A percentile compares a stretch with the other conserved stretches of the same genome.
These are phyloP conservation scores for Candida koratica DNA, from an alignment of 805 yeast genomes.

Conservation along the genomic window DNA sequence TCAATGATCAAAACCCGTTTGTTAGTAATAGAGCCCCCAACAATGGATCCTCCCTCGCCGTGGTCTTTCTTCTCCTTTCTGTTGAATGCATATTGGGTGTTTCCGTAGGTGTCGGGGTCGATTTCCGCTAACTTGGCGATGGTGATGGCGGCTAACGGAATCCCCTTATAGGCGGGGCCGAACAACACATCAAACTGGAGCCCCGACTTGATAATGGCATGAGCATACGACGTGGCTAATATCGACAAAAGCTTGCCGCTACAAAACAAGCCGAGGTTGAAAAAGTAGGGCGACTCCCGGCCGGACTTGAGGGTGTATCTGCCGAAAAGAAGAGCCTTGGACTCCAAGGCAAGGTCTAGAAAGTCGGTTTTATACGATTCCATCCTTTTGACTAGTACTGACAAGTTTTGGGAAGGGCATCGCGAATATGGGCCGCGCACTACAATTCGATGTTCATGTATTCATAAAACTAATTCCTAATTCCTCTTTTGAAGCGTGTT, in stretches of 20 bases:
- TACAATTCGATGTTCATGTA: no score
- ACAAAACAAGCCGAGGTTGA: conserved; percentile 87
- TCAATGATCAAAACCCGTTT: conserved; percentile 83
- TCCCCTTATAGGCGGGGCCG: conserved; percentile 98
- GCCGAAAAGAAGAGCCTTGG: conserved; percentile 84
- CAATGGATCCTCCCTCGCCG: conserved; percentile 96
- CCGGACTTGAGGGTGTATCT: conserved; percentile 88
- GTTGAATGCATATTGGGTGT: conserved; percentile 87
- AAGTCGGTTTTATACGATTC: conserved; percentile 58
- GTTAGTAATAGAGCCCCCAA: conserved; percentile 71
- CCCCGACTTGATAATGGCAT: conserved; percentile 76
- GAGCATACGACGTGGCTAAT: conserved; percentile 85
- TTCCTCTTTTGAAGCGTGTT: conserved; percentile 44
- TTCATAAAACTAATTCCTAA: conserved; percentile 9
- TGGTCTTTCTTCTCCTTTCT: conserved; percentile 96
- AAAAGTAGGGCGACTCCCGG: conserved; percentile 91
- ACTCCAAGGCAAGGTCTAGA: conserved; percentile 75
- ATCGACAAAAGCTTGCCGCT: conserved; percentile 76
- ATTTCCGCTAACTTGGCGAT: conserved; percentile 89
- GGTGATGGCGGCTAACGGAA: conserved; percentile 90
- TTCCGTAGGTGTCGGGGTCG: conserved; percentile 71
- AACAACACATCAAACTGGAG: conserved; percentile 85
- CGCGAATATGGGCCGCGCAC: no score
- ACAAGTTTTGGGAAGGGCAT: no score
- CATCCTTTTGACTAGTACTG: conserved; percentile 21